These are phyloP conservation scores for Trichoderma sp. DNA, from an alignment of 2,329 filamentous ascomycete genomes.

Conservation along the genomic window DNA sequence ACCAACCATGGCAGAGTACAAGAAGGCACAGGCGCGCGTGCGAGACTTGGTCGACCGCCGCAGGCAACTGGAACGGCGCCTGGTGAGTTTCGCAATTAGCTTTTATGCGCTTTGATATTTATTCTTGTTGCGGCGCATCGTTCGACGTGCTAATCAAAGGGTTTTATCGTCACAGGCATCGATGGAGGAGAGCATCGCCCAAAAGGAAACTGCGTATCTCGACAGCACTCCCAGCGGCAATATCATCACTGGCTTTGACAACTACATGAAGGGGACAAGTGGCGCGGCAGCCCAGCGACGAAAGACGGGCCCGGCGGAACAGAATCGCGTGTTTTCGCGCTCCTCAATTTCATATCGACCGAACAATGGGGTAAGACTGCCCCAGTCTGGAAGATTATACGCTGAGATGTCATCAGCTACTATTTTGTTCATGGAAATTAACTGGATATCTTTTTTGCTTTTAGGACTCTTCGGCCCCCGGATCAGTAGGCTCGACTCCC, in stretches of 20 bases:
- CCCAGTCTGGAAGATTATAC: background rate
- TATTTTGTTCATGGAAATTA: background rate
- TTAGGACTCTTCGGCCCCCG: slow-evolving; percentile 50
- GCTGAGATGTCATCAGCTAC: background rate
- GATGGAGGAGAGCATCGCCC: slow-evolving; percentile 78
- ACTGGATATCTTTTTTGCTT: slow-evolving; percentile 3
- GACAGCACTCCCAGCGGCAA: slow-evolving; percentile 89
- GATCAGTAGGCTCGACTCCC: slow-evolving; percentile 46
- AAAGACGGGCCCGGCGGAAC: slow-evolving; percentile 67
- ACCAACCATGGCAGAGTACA: slow-evolving; percentile 52
- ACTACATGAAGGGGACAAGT: slow-evolving; percentile 88
- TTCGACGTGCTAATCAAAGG: background rate
- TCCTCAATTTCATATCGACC: slow-evolving; percentile 66
- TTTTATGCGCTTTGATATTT: background rate
- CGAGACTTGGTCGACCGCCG: slow-evolving; percentile 53
- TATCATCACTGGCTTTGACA: slow-evolving; percentile 97
- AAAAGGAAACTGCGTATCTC: slow-evolving; percentile 84
- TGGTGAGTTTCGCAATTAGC: slow-evolving; percentile 39
- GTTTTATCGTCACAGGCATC: slow-evolving; percentile 37
- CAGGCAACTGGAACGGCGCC: slow-evolving; percentile 43
- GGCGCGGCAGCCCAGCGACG: slow-evolving; percentile 66
- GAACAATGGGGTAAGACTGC: slow-evolving; percentile 41
- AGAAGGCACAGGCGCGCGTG: slow-evolving; percentile 54
- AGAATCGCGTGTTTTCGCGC: slow-evolving; percentile 73
- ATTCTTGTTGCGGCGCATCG: background rate